Evolutionary conservation across 2,329 filamentous ascomycete species (phyloP).

Genomic region (Sclerotinia subarctica): DNA sequence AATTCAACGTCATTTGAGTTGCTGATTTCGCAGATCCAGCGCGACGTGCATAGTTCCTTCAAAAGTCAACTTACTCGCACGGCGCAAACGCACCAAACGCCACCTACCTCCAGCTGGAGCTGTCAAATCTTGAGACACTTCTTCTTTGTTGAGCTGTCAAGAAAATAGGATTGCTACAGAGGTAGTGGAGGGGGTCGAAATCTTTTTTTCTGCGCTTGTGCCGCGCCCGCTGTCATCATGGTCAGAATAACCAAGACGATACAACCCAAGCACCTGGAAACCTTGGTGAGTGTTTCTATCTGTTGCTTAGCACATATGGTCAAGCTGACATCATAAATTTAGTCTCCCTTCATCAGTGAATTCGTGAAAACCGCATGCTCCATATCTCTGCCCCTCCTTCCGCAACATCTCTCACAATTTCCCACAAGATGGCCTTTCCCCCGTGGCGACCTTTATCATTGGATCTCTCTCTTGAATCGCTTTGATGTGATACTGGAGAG

Average conservation of each 20-base stretch:
- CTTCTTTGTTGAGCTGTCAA: constrained; percentile 35
- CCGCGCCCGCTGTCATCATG: constrained; percentile 59
- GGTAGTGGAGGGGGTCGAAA: constrained; percentile 52
- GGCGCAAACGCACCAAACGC: constrained; percentile 22
- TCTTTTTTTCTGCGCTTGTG: constrained; percentile 49
- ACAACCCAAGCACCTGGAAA: constrained; percentile 65
- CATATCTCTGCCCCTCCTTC: constrained; percentile 71
- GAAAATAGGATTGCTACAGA: constrained; percentile 28
- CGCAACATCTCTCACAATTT: constrained; percentile 72
- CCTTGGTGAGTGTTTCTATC: constrained; percentile 51
- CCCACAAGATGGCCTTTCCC: constrained; percentile 92
- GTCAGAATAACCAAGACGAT: constrained; percentile 66
- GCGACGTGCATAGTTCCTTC: constrained; percentile 22
- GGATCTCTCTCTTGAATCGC: constrained; percentile 90
- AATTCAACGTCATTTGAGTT: constrained; percentile 4
- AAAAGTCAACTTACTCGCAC: constrained; percentile 9
- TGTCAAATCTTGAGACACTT: constrained; percentile 39
- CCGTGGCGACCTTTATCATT: constrained; percentile 93
- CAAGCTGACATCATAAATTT: constrained; percentile 26
- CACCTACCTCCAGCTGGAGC: constrained; percentile 31
- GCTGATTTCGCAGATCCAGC: constrained; percentile 24
- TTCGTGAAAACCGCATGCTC: constrained; percentile 72
- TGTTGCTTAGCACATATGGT: background rate
- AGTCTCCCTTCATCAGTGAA: constrained; percentile 85
- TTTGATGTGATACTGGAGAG: constrained; percentile 86